Evolutionary conservation across 2,329 filamentous ascomycete genomes (phyloP), one percentile per base, ranked within the genome.

Genomic region (Ascochyta lentis): DNA sequence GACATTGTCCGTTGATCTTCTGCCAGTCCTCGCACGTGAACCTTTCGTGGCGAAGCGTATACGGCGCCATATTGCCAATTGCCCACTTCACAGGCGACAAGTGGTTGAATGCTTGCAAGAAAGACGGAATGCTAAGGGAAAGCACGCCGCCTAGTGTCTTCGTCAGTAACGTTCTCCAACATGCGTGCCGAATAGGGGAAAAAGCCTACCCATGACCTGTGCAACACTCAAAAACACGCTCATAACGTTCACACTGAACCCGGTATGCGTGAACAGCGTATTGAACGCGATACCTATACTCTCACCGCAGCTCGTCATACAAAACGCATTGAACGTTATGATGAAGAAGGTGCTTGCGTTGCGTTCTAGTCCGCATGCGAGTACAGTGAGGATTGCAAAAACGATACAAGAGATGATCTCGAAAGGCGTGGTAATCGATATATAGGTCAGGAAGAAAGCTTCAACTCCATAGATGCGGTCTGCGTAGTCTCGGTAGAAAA

Each of bases 261-360:
- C 90, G 0, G 88, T 89, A 68, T 92, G 89, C 31, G 78, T 77
- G 70, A 92, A 90, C 8, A 92, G 76, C 0, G 89, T 92, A 76
- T 91, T 91, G 79, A 92, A 92, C 77, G 91, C 86, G 68, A 93
- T 92, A 0, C 90, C 89, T 1, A 92, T 68, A 49, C 86, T 89
- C 77, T 92, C 90, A 24, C 90, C 90, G 66, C 88, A 91, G 49
- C 80, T 88, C 15, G 91, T 87, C 50, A 92, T 84, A 61, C 86
- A 89, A 67, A 92, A 91, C 60, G 86, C 86, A 62, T 88, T 85
- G 74, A 89, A 90, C 2, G 85, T 81, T 47, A 83, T 80, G 38
- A 89, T 82, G 64, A 91, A 89, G 72, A 88, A 90, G 71, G 90
- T 85, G 56, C 81, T 77, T 0, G 77, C 81, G 0, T 86, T 88